Evolutionary conservation across 192 early-diverging fungal genomes (phyloP).

Genomic region (Diversispora eburnea): DNA sequence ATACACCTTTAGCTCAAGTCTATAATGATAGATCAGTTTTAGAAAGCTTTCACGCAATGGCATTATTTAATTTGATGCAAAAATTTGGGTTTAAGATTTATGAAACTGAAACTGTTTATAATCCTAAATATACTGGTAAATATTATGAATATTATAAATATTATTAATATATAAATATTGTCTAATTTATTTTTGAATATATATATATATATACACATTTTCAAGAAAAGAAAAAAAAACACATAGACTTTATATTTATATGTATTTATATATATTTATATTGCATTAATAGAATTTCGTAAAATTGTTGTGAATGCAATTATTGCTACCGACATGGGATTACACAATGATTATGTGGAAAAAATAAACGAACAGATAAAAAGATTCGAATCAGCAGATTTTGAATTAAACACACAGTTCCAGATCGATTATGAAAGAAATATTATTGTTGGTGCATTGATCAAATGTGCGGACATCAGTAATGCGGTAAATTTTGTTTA

Average conservation of each 20-base stretch:
- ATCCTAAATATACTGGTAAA: constrained; percentile 15
- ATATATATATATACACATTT: background rate
- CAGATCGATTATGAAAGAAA: constrained; percentile 55
- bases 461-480: constrained; percentile 82
- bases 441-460: constrained; percentile 63
- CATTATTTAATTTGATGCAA: constrained; percentile 64
- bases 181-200: background rate
- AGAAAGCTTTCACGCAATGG: constrained; percentile 88
- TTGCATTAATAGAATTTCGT: constrained; percentile 58
- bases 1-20: constrained; percentile 77
- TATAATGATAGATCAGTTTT: constrained; percentile 94
- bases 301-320: constrained; percentile 67
- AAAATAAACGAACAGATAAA: constrained; percentile 63
- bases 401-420: constrained; percentile 32
- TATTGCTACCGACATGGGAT: constrained; percentile 78
- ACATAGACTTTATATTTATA: background rate
- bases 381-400: constrained; percentile 44
- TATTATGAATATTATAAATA: background rate
- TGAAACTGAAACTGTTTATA: constrained; percentile 34
- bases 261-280: background rate
- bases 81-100: constrained; percentile 52
- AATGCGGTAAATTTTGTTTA: constrained; percentile 53
- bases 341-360: constrained; percentile 73
- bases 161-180: too few relatives aligned
- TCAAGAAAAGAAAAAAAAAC: background rate